phyloP scores from a whole-genome alignment of 169 alveolate genomes.

The Amoebophrya sp. region DNA sequence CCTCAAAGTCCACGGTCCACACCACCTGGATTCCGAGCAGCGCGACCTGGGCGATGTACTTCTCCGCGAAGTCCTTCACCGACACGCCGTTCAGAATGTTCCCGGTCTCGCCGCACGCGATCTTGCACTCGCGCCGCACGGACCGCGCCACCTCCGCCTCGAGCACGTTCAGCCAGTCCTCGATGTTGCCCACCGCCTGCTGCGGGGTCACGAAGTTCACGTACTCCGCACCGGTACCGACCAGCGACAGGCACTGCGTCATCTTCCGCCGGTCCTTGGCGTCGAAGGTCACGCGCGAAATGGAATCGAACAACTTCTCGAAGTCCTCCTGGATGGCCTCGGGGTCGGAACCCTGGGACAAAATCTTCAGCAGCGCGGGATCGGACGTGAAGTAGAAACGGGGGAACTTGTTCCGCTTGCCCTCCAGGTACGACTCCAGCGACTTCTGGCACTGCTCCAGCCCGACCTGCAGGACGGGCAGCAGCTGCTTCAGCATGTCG shows the following conservation, averaged over 20 bases:
- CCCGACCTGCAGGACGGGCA: conserved; percentile 80
- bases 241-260: not conserved
- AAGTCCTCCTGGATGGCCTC: conserved; percentile 86
- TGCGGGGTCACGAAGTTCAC: conserved; percentile 78
- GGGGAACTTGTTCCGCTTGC: conserved; percentile 94
- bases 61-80: conserved; percentile 77
- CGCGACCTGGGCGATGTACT: conserved; percentile 83
- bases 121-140: conserved; percentile 70
- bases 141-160: conserved; percentile 78
- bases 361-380: conserved; percentile 85
- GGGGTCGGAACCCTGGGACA: conserved; percentile 92
- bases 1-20: conserved; percentile 89
- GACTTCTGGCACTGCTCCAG: conserved; percentile 90
- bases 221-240: conserved; percentile 61
- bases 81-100: conserved; percentile 54
- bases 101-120: conserved; percentile 63
- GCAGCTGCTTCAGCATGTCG: conserved; percentile 86
- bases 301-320: conserved; percentile 90
- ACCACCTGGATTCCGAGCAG: conserved; percentile 83
- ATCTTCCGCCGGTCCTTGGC: conserved; percentile 23
- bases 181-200: conserved; percentile 92
- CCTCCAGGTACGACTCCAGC: conserved; percentile 87
- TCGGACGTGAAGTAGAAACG: conserved; percentile 93
- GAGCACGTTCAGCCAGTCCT: conserved; percentile 87
- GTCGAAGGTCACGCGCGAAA: conserved; percentile 68